Evolutionary conservation across 176 grass and related monocot genomes (phyloP), one percentile per base, ranked within the genome.

Genomic region (Oryza glumipatula): DNA sequence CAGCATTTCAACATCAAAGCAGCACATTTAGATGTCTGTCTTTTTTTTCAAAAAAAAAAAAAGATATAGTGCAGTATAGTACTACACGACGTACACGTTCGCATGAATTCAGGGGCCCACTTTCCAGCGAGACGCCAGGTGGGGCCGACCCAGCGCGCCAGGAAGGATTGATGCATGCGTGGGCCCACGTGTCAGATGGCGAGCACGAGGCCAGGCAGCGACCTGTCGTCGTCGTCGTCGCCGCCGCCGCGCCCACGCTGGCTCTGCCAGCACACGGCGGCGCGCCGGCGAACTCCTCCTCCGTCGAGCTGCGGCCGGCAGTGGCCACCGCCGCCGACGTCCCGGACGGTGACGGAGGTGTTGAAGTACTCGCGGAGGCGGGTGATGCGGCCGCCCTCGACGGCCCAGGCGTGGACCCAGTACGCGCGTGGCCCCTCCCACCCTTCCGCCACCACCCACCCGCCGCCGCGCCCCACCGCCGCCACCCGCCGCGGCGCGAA

Each of bases 301-400:
- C 46, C 46, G 11, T 13, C 11, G 10, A 89, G 26, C 39, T 30
- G 32, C 30, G 6, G 67, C 19, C 26, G 43, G 5, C 68, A 19
- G 8, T 9, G 16, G 13, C 39, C 17, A 12, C 7, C 26, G 21
- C 47, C 9, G 76, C 74, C 70, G 3, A 92, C 28, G 36, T 88
- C 66, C 41, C 68, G 30, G 8, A 88, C 77, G 5, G 82, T 86
- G 32, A 92, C 28, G 16, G 68, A 72, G 5, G 82, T 88, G 82
- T 88, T 88, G 82, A 92, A 92, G 68, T 92, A 92, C 56, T 92
- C 90, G 1, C 78, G 41, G 12, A 92, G 79, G 17, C 52, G 76
- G 13, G 63, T 88, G 65, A 91, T 88, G 76, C 52, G 11, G 10
- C 83, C 82, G 15, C 41, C 87, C n/a, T 88, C 83, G 33, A 92